Base-by-base conservation (phyloP, 306 rosid genomes). In the Vachellia pachyceras region DNA sequence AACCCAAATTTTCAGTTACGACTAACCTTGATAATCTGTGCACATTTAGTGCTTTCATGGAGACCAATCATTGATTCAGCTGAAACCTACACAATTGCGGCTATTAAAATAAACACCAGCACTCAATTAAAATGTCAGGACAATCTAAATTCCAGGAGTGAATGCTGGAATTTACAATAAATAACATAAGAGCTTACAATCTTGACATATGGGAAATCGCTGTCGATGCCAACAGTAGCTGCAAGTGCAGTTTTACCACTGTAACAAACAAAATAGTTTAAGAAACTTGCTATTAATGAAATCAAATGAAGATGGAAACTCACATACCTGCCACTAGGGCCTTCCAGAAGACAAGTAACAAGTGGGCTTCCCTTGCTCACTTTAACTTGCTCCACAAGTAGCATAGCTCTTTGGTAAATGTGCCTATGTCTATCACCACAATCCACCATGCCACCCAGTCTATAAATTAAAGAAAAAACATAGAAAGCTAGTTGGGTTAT, bases 171-270 rank as follows among this genome's bases (percentile, higher is more conserved):
- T 55, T 20, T 22, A 20, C 63, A 55, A 55, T 22, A 55, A 42
- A 58, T 63, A 69, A 76, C 17, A 47, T 17, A 67, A 66, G 72
- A 84, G 72, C 99, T 90, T 93, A 96, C 99, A 66, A 93, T 96
- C 92, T 96, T 96, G 81, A 96, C 99, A 83, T 92, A 96, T 33
- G 99, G 92, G 76, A 96, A 96, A 85, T 93, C 99, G 65, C 99
- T 96, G 86, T 92, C 94, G 41, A 96, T 94, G 82, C 99, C 99
- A 86, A 93, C 90, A 42, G 98, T 93, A 83, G 99, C 97, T 81
- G 98, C 91, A 82, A 96, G 84, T 67, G 99, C 94, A 18, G 94
- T 90, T 90, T 96, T 96, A 79, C 98, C 99, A 87, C 99, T 96
- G 90, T 72, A 83, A 79, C 67, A 88, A 84, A 82, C 57, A 67